phyloP scores from a whole-genome alignment of 1,139 yeast species.

The Sugiyamaella grinbergsii region DNA sequence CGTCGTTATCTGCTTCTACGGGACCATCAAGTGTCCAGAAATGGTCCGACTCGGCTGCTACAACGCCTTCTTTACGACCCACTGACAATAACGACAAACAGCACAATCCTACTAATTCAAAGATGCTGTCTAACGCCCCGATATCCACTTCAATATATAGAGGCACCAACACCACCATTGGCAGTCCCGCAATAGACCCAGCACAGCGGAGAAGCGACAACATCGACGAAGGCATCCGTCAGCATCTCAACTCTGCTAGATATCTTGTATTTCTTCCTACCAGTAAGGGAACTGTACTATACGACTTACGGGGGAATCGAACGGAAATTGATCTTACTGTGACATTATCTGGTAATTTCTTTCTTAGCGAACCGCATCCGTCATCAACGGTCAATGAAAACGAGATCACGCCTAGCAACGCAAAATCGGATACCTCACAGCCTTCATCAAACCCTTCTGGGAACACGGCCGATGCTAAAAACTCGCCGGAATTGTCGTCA shows the following conservation, averaged over 20 bases:
- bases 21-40: not conserved
- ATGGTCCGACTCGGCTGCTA: not conserved
- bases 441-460: not conserved
- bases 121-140: not conserved
- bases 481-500: constrained; percentile 10
- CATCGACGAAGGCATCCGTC: constrained; percentile 26
- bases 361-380: constrained; percentile 32
- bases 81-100: not conserved
- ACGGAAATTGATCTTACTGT: constrained; percentile 30
- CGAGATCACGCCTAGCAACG: not conserved
- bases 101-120: not conserved
- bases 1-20: not conserved
- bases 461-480: not conserved
- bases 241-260: constrained; percentile 26
- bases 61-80: not conserved
- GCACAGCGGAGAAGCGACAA: constrained; percentile 14
- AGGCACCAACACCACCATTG: not conserved
- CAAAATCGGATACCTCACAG: not conserved
- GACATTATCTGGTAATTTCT: constrained; percentile 35
- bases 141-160: not conserved
- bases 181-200: not conserved
- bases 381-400: constrained; percentile 4
- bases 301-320: constrained; percentile 32
- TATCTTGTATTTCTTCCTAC: constrained; percentile 33
- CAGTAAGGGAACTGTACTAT: constrained; percentile 30